Conservation (phyloP, 352 stramenopile species). For the Aphanomyces stellatus region DNA sequence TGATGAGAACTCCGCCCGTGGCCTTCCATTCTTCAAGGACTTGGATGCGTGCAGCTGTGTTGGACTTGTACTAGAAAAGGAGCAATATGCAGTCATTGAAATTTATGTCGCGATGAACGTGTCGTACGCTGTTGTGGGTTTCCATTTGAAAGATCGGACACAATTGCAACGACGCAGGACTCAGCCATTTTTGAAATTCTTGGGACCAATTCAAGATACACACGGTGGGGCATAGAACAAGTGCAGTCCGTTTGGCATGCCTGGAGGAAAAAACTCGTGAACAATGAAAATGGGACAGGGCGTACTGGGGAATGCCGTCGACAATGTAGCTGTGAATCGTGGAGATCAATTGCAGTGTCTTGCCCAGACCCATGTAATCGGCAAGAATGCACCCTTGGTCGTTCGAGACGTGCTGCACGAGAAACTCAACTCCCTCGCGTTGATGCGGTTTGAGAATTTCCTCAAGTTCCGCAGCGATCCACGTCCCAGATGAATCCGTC, state of each 20-base stretch:
- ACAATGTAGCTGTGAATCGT: constrained; percentile 75
- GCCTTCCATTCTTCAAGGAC: constrained; percentile 66
- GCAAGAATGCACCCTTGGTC: constrained; percentile 75
- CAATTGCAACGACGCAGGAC: constrained; percentile 33
- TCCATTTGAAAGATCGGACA: constrained; percentile 62
- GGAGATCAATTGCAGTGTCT: constrained; percentile 82
- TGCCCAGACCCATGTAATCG: constrained; percentile 87
- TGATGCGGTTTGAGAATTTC: constrained; percentile 71
- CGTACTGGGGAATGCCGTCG: constrained; percentile 25
- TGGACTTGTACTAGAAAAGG: constrained; percentile 31
- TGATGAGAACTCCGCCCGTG: constrained; percentile 66
- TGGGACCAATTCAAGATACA: constrained; percentile 96
- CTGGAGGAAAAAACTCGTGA: background rate
- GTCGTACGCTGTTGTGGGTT: constrained; percentile 29
- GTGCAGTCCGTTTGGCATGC: constrained; percentile 30
- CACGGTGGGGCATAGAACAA: constrained; percentile 94
- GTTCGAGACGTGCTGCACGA: constrained; percentile 43
- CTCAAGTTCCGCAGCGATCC: constrained; percentile 72
- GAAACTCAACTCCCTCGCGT: constrained; percentile 56
- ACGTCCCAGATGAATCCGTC: constrained; percentile 26
- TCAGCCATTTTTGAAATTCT: constrained; percentile 97
- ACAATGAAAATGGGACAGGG: background rate
- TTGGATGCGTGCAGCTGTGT: constrained; percentile 35
- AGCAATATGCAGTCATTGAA: background rate
- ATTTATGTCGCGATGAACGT: too few relatives aligned